A percentile compares a stretch with the other conserved stretches of the same genome.
Evolutionary conservation across 208 protist genomes (phyloP).

Genomic region (Acanthamoeba polyphaga): DNA sequence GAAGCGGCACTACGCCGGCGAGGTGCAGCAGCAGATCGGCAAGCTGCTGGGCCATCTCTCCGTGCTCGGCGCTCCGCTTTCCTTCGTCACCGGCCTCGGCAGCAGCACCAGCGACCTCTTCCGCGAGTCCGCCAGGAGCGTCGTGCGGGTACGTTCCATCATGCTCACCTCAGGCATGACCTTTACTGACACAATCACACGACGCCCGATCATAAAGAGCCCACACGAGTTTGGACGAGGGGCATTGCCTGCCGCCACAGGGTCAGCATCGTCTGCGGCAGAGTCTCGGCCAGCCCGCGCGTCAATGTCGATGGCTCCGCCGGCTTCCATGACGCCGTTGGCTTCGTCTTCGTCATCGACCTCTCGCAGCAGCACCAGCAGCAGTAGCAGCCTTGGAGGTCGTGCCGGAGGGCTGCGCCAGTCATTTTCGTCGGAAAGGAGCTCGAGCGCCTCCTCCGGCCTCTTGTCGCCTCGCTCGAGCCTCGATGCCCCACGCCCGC

Average conservation of each 20-base stretch:
- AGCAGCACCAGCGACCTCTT: background rate
- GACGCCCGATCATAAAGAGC: background rate
- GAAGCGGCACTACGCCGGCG: background rate
- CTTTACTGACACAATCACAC: background rate
- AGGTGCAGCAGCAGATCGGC: slow-evolving; percentile 28
- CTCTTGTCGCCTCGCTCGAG: background rate
- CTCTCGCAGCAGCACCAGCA: too few species aligned
- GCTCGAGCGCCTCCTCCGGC: background rate
- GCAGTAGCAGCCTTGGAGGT: too few species aligned
- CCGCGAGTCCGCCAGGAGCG: background rate
- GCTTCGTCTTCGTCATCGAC: background rate
- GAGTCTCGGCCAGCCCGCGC: background rate
- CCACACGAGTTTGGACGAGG: slow-evolving; percentile 14
- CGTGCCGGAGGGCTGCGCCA: too few species aligned
- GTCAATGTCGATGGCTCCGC: background rate
- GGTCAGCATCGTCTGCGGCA: too few species aligned
- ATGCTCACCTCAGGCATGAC: background rate
- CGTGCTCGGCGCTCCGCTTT: background rate
- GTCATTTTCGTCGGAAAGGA: background rate
- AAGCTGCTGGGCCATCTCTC: slow-evolving; percentile 14
- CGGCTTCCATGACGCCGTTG: background rate
- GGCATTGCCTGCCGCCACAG: background rate
- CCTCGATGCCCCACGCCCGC: background rate
- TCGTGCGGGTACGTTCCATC: background rate
- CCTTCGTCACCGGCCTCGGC: slow-evolving; percentile 5